Conservation (phyloP, 2,329 filamentous ascomycete species). For the Nannizziopsis barbatae region DNA sequence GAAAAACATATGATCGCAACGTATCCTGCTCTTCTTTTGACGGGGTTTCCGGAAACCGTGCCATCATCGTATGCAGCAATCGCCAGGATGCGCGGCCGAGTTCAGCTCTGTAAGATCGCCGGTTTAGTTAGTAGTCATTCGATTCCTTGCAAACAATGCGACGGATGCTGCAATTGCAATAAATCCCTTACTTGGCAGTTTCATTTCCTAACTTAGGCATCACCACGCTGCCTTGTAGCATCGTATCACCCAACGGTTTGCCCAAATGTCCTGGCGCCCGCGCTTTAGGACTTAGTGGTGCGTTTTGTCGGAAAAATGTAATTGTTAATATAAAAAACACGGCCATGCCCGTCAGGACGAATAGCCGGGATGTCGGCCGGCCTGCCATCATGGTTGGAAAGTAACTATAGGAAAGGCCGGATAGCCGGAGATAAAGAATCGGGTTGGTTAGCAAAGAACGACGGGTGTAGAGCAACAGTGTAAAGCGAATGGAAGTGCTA, state of each 20-base stretch:
- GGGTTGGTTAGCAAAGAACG: too few species aligned
- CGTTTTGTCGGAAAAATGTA: slow-evolving; percentile 27
- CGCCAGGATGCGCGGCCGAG: slow-evolving; percentile 56
- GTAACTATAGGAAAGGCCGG: background rate
- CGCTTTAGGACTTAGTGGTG: slow-evolving; percentile 29
- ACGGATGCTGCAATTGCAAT: background rate
- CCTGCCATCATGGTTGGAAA: slow-evolving; percentile 15
- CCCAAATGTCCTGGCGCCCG: slow-evolving; percentile 34
- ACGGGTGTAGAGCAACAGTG: too few species aligned
- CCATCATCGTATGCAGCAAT: slow-evolving; percentile 56
- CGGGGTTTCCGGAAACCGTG: slow-evolving; percentile 53
- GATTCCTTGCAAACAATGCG: slow-evolving; percentile 5
- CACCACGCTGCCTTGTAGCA: slow-evolving; percentile 35
- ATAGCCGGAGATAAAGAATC: too few species aligned
- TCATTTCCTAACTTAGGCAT: slow-evolving; percentile 40
- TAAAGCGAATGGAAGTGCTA: too few species aligned
- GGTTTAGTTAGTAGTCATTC: background rate
- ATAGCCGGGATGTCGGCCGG: slow-evolving; percentile 29
- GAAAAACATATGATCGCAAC: slow-evolving; percentile 49
- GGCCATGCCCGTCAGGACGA: slow-evolving; percentile 25
- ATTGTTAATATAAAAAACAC: slow-evolving; percentile 30
- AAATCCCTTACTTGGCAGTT: slow-evolving; percentile 35
- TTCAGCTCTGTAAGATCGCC: slow-evolving; percentile 41
- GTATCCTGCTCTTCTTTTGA: slow-evolving; percentile 50
- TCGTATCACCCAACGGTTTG: slow-evolving; percentile 21